phyloP scores from a whole-genome alignment of 495 filamentous ascomycete genomes.

The Trichoderma reesei region DNA sequence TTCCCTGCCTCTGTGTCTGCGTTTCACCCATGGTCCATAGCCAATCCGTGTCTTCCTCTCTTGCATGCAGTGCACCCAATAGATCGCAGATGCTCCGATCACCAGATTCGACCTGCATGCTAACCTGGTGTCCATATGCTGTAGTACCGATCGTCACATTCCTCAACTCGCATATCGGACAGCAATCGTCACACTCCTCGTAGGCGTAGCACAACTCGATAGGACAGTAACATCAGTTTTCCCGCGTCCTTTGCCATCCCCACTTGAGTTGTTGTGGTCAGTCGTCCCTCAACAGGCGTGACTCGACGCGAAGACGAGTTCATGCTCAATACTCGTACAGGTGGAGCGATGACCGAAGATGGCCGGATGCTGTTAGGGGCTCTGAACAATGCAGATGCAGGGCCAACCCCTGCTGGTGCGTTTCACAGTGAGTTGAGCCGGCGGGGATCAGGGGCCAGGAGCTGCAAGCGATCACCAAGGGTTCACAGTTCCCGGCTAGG shows the following conservation, averaged over 20 bases:
- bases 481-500: background rate
- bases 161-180: too few species aligned
- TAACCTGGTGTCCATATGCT: too few species aligned
- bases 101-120: too few species aligned
- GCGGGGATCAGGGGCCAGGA: background rate
- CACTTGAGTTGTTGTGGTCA: background rate
- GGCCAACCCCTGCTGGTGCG: background rate
- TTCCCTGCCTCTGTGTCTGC: too few species aligned
- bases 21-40: too few species aligned
- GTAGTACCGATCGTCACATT: too few species aligned
- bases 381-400: conserved; percentile 2
- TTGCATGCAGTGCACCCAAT: too few species aligned
- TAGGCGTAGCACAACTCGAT: background rate
- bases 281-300: background rate
- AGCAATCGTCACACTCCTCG: background rate
- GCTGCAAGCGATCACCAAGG: background rate
- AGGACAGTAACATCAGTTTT: too few species aligned
- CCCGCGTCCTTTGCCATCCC: background rate
- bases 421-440: background rate
- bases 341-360: conserved; percentile 5
- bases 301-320: background rate
- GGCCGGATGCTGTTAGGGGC: background rate
- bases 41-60: too few species aligned
- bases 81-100: too few species aligned
- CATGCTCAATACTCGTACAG: background rate